Evolutionary conservation across 2,329 filamentous ascomycete genomes (phyloP).

Genomic region (Fusarium austroafricanum): DNA sequence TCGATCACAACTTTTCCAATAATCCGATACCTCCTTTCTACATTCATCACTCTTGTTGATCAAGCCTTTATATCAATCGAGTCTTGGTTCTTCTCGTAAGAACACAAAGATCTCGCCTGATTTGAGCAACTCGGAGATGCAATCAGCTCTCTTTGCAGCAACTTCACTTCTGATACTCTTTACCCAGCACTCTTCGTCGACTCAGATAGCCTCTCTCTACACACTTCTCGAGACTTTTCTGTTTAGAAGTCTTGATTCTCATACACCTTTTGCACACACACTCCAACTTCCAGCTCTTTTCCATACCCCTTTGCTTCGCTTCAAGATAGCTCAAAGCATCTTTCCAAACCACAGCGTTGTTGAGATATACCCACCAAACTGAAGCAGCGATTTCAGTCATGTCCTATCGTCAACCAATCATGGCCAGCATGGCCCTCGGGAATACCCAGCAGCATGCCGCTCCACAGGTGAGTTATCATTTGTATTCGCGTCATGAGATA

Average conservation of each 20-base stretch:
- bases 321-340: slow-evolving; percentile 5
- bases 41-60: slow-evolving; percentile 1
- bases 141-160: neutral
- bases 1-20: neutral
- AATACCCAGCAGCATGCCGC: neutral
- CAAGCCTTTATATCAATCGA: neutral
- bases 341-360: slow-evolving; percentile 1
- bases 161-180: neutral
- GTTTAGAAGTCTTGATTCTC: slow-evolving; percentile 11
- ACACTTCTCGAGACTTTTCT: neutral
- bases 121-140: neutral
- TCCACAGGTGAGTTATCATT: slow-evolving; percentile 7
- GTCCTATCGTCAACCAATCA: slow-evolving; percentile 2
- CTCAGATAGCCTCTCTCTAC: neutral
- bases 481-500: neutral
- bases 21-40: slow-evolving; percentile 19
- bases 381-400: slow-evolving; percentile 5
- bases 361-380: slow-evolving; percentile 3
- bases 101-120: neutral
- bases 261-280: neutral
- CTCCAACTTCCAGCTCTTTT: neutral
- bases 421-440: neutral
- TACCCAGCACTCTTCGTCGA: neutral
- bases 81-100: neutral
- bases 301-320: neutral